Base-by-base conservation (phyloP, 495 filamentous ascomycete genomes). In the Penicillium daleae region DNA sequence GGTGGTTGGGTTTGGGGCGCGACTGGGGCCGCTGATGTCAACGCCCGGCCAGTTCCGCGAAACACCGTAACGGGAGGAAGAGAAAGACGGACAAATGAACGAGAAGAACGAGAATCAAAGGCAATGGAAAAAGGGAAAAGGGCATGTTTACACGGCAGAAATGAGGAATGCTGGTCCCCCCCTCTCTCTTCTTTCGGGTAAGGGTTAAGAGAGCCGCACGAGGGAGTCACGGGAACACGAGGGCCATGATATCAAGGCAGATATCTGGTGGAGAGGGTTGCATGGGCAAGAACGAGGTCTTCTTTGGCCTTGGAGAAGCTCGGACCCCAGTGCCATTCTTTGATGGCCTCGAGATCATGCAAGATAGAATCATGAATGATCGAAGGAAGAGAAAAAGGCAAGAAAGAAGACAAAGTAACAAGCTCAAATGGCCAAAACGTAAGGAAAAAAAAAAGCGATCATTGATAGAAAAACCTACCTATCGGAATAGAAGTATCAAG, bases 11-110 rank as follows among this genome's bases (percentile, higher is more conserved):
- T 46, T 52, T 27, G n/a, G 49, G 66, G 60, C 64, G 68, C 66
- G 60, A 65, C 62, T 57, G 71, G 65, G 65, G 72, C 67, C 70
- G 63, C 74, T 74, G 70, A 76, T 75, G 73, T 74, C 71, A 74
- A 61, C 65, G 52, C 32, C 64, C 68, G 66, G 69, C 55, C 69
- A 69, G 68, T 69, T 66, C 73, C 70, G 66, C 51, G 57, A 66
- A 48, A 37, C 56, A 63, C 29, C 21, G 27, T 7, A 19, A n/a
- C 22, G 9, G n/a, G 26, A 19, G n/a, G 26, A 39, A 21, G 13
- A 37, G 29, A 50, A 49, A 22, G 39, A 56, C 40, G 49, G 33
- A 56, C 31, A 44, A 42, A 55, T 53, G 55, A 9, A 53, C 29
- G 21, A 40, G 42, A 13, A 24, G 19, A 42, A 42, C 19, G n/a